Base-by-base conservation (phyloP, 495 filamentous ascomycete species). In the Talaromyces borbonicus region DNA sequence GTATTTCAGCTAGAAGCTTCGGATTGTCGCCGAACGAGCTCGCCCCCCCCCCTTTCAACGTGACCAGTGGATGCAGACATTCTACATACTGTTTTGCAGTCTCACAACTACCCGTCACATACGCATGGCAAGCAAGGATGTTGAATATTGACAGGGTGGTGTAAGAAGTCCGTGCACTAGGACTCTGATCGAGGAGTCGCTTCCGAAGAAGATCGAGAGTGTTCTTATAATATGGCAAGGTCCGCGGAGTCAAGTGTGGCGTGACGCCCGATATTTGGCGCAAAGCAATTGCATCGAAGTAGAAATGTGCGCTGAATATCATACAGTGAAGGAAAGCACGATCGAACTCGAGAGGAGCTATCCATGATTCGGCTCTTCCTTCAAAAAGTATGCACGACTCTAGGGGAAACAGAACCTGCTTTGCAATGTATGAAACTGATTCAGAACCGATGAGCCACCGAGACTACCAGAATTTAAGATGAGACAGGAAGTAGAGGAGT, bases 371-470 rank as follows among this genome's bases (percentile, higher is more conserved):
- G 6, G 30, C 30, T 32, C 30, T 32, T 12, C 30, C 9, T 32
- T 32, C 30, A 14, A 32, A 32, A 1, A 12, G 30, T 32, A 70
- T 60, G 47, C 57, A 68, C 29, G 48, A n/a, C 32, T 61, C 63
- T 19, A 67, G 46, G n/a, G 60, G 60, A 46, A 61, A 65, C n/a
- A 71, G 32, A 22, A 55, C 41, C 42, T 56, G 33, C 27, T 66
- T 66, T 11, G 63, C 59, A 20, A 68, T 69, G 19, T 52, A 53
- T 26, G 60, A 69, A 51, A 69, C 68, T 71, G 8, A 32, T 32
- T 32, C 30, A 8, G 30, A n/a, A 8, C 8, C 11, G 8, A 32
- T 32, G 30, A 32, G 30, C 30, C 9, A 32, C 30, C 30, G 9
- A 14, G 3, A 6, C 1, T 32, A 32, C 8, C 12, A 14, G 30